These are phyloP conservation scores for Botrytis hyacinthi DNA, from an alignment of 2,329 filamentous ascomycete genomes.

Conservation along the genomic window DNA sequence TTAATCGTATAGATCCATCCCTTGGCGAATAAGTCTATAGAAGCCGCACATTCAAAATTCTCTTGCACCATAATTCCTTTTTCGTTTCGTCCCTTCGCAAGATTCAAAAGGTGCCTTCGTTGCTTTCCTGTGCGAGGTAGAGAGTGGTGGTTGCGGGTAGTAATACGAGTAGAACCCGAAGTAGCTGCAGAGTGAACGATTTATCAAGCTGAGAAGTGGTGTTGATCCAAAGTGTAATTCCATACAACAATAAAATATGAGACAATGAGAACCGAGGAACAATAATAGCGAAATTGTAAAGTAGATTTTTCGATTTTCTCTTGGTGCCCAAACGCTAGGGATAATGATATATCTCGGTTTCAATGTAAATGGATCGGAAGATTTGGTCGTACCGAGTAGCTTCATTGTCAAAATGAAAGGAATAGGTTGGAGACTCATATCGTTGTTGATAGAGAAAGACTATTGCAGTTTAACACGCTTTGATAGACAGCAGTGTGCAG, in stretches of 20 bases:
- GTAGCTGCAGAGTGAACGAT: background rate
- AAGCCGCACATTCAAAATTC: background rate
- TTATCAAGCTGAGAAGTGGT: background rate
- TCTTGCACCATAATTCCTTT: background rate
- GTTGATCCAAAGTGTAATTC: background rate
- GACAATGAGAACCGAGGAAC: background rate
- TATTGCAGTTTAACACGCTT: background rate
- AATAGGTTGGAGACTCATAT: background rate
- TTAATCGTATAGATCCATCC: background rate
- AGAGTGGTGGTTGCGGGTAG: background rate
- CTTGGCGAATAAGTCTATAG: background rate
- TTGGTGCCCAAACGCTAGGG: background rate
- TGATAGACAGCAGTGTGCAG: background rate
- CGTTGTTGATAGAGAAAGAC: background rate
- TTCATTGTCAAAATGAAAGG: background rate
- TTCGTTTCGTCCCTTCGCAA: background rate
- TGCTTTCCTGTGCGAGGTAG: background rate
- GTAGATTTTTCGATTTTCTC: background rate
- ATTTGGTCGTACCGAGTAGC: background rate
- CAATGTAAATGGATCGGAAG: background rate
- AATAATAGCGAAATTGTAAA: background rate
- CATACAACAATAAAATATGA: background rate
- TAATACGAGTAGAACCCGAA: background rate
- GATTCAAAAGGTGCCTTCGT: background rate
- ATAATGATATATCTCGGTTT: background rate